Base-by-base conservation (phyloP, 352 stramenopile genomes). In the Phytophthora constricta region DNA sequence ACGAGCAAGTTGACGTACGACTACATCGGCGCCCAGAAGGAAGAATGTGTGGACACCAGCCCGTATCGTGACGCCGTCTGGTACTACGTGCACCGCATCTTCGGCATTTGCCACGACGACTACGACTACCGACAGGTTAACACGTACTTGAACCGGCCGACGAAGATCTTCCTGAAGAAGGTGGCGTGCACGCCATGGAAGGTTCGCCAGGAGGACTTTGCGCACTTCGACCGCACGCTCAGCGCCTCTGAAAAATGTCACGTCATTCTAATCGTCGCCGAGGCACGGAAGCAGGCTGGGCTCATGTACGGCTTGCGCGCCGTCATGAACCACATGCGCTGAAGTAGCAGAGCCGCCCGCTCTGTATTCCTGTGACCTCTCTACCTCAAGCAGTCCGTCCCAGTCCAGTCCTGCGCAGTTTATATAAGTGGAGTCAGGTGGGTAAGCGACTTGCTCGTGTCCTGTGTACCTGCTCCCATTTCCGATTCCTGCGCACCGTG, bases 21-120 rank as follows among this genome's bases (percentile, higher is more conserved):
- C 42, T 91, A 74, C 68, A 91, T 89, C 37, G 86, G 87, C 34
- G 52, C 61, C 27, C 56, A 90, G 26, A 84, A 87, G 23, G 79
- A 88, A 28, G 67, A 80, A 25, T 76, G 72, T 37, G 65, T 95
- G 41, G 87, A 96, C 77, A 96, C 88, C 26, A 84, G 69, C 48
- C 85, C 88, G 46, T 96, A 92, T 70, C 88, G 87, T 20, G 76
- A 89, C 43, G 88, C 88, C 52, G 89, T 96, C 27, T 95, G 88
- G 87, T 94, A 92, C 68, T 96, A 95, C 39, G 87, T 95, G 17
- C 88, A 95, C 61, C 86, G 88, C 56, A 92, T 95, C 67, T 94
- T 95, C 33, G 88, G 88, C 39, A 96, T 96, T 68, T 95, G 86
- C 66, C 85, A 96, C 69, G 88, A 96, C 47, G 88, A 95, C 69